Conservation (phyloP, 176 grass and related monocot species). For the Carex cristatella region DNA sequence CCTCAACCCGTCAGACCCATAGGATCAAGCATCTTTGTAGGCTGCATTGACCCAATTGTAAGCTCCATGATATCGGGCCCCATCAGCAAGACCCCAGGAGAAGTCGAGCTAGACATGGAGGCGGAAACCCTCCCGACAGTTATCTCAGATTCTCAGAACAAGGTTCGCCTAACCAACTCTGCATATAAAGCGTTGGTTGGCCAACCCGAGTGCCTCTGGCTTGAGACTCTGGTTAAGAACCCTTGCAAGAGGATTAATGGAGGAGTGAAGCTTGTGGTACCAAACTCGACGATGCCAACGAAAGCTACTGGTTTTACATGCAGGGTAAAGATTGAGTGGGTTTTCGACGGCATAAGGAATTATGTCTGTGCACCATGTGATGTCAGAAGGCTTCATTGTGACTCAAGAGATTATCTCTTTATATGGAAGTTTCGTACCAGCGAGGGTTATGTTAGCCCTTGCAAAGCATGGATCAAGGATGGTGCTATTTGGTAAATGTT, state of each 20-base stretch:
- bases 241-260: constrained; percentile 61
- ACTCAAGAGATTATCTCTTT: constrained; percentile 67
- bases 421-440: constrained; percentile 64
- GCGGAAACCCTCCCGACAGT: constrained; percentile 54
- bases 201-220: constrained; percentile 83
- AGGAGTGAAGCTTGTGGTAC: constrained; percentile 52
- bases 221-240: constrained; percentile 41
- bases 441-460: constrained; percentile 27
- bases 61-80: neutral
- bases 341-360: constrained; percentile 41
- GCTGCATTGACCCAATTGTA: constrained; percentile 26
- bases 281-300: constrained; percentile 30
- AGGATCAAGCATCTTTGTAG: constrained; percentile 54
- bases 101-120: constrained; percentile 72
- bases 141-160: constrained; percentile 63
- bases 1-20: constrained; percentile 71
- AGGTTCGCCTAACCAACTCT: constrained; percentile 76
- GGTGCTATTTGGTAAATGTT: constrained; percentile 6
- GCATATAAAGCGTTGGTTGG: constrained; percentile 84
- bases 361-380: constrained; percentile 49
- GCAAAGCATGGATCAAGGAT: constrained; percentile 19
- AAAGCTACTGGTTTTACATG: constrained; percentile 40
- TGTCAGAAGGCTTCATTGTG: constrained; percentile 57
- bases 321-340: constrained; percentile 81
- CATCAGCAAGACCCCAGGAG: constrained; percentile 32